Evolutionary conservation across 257 asterid species (phyloP).

Genomic region (Leptodermis oblonga): DNA sequence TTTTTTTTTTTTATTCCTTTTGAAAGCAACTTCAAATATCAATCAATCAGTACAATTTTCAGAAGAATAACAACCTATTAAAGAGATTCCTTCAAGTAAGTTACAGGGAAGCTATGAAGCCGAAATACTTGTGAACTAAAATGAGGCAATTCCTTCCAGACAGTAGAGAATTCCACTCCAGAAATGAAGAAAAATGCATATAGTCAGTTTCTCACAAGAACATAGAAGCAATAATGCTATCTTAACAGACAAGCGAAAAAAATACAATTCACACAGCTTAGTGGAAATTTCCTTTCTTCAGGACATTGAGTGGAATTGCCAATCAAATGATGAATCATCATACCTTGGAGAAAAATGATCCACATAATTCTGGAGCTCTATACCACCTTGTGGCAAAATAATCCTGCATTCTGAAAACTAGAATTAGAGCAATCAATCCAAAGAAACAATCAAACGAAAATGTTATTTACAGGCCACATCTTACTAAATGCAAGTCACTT

Average conservation of each 20-base stretch:
- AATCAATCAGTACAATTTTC: not conserved
- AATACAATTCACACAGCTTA: not conserved
- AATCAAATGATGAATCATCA: conserved; percentile 7
- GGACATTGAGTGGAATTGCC: not conserved
- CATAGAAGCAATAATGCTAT: not conserved
- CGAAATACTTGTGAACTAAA: not conserved
- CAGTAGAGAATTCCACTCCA: not conserved
- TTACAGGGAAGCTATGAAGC: not conserved
- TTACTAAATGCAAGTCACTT: no score
- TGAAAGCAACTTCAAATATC: not conserved
- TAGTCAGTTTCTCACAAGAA: not conserved
- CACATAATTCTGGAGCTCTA: conserved; percentile 89
- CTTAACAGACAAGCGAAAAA: not conserved
- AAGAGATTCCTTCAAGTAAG: not conserved
- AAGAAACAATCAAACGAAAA: no score
- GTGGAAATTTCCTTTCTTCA: not conserved
- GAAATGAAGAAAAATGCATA: not conserved
- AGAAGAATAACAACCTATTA: not conserved
- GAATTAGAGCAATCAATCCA: not conserved
- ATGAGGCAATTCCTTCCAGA: not conserved
- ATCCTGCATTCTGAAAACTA: conserved; percentile 47
- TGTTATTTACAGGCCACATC: no score
- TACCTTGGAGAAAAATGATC: conserved; percentile 91
- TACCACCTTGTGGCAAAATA: conserved; percentile 96
- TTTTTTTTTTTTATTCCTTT: no score